Evolutionary conservation across 371 early-diverging fungal genomes (phyloP).

Genomic region (Actinomucor elegans): DNA sequence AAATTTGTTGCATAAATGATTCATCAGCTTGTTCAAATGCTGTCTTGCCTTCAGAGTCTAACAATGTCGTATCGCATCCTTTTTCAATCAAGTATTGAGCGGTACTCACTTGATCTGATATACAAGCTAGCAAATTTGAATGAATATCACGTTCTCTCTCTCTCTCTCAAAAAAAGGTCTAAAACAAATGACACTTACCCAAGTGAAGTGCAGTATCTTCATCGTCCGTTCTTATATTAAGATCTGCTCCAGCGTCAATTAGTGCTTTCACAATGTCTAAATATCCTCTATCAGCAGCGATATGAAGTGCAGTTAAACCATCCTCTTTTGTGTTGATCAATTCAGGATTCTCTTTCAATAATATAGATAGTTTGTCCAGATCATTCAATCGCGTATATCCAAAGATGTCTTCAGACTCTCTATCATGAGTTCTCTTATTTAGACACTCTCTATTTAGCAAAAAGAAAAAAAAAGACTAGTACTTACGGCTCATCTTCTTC

Average conservation of each 20-base stretch:
- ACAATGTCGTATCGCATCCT: conserved; percentile 25
- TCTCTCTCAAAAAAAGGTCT: too few species aligned
- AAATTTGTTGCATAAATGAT: conserved; percentile 3
- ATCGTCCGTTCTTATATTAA: conserved; percentile 36
- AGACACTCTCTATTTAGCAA: conserved; percentile 18
- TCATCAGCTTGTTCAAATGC: conserved; percentile 41
- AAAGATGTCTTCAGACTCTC: conserved; percentile 35
- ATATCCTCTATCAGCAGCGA: conserved; percentile 47
- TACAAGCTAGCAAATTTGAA: conserved; percentile 31
- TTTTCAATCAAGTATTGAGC: conserved; percentile 28
- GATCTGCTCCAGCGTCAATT: conserved; percentile 37
- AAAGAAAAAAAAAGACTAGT: too few species aligned
- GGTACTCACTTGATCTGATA: conserved; percentile 38
- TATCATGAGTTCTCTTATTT: too few species aligned
- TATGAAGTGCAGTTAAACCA: conserved; percentile 44
- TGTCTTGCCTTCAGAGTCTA: conserved; percentile 36
- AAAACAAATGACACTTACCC: conserved; percentile 19
- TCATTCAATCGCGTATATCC: conserved; percentile 31
- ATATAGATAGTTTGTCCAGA: conserved; percentile 11
- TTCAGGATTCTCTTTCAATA: neutral
- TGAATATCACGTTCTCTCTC: neutral
- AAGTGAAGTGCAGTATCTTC: conserved; percentile 45
- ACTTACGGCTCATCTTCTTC: conserved; percentile 20
- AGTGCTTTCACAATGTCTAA: conserved; percentile 25
- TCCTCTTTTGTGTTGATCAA: conserved; percentile 27